Base-by-base conservation (phyloP, 164 flowering plant species). In the Protea cynaroides region DNA sequence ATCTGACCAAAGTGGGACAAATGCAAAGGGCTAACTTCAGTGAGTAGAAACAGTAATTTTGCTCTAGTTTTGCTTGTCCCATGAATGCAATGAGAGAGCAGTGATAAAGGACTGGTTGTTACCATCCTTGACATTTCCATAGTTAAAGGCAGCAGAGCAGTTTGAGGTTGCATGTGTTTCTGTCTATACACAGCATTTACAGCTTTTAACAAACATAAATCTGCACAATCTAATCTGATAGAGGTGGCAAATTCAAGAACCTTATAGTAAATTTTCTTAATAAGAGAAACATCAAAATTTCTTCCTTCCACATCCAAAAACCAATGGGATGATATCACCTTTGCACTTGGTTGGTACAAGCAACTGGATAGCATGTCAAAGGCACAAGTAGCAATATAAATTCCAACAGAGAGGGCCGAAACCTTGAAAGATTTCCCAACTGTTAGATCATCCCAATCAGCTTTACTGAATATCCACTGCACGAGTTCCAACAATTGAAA, bases 401-500 rank as follows among this genome's bases (percentile, higher is more conserved):
- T 78, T 19, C 79, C 86, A 70, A 85, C 63, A 40, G 71, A 75
- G 34, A 82, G 73, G 63, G 82, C 78, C 69, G 77, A 69, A 46
- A 54, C 22, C 50, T 64, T 68, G 56, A 57, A 43, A 59, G 77
- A 75, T 61, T 58, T 61, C 43, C 52, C 55, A 63, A 46, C 38
- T 1, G 67, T 25, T 8, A 40, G 14, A 9, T 70, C 76, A 49
- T 70, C 59, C 58, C 57, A 47, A 25, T 80, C 74, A 61, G 82
- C 69, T 71, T 69, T 75, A 69, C 61, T 62, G 13, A 91, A 76
- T 59, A 86, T 75, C 86, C 85, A 86, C 61, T 78, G 46, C 22
- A 73, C 93, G 65, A 89, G 76, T 63, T 79, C 81, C 71, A 90
- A 84, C 74, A 94, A 79, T 72, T 83, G 78, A 73, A 76, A 82